Percentiles rank a stretch among this genome's conserved stretches.
phyloP scores from a whole-genome alignment of 345 rosid genomes.

The Salix brachista region DNA sequence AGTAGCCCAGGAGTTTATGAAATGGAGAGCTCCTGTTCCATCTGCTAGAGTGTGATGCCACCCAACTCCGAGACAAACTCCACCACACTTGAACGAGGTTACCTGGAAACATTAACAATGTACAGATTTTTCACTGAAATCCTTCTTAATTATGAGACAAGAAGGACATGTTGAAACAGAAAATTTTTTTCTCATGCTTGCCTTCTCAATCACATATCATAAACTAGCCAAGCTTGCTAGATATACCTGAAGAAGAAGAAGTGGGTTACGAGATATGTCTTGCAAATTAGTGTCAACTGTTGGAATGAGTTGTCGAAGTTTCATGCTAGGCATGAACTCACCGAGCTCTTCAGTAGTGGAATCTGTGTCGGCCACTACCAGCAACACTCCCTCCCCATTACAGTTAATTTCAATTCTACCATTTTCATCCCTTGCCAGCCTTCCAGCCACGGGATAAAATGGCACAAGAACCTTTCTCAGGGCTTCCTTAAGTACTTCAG shows the following conservation, averaged over 20 bases:
- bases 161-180: not conserved
- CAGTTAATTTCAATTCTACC: constrained; percentile 13
- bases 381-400: constrained; percentile 1
- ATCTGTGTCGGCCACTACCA: constrained; percentile 8
- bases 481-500: constrained; percentile 8
- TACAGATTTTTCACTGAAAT: too few relatives aligned
- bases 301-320: constrained; percentile 5
- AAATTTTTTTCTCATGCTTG: too few relatives aligned
- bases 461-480: constrained; percentile 2
- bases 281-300: not conserved
- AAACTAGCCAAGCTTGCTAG: too few relatives aligned
- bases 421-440: constrained; percentile 2
- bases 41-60: constrained; percentile 10
- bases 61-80: constrained; percentile 10
- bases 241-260: not conserved
- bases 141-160: too few relatives aligned
- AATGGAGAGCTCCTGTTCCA: not conserved
- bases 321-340: not conserved
- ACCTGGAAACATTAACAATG: not conserved
- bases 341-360: not conserved
- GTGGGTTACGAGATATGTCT: not conserved
- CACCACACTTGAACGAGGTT: constrained; percentile 9
- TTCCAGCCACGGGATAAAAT: constrained; percentile 19
- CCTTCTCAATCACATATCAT: too few relatives aligned
- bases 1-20: constrained; percentile 6